Percentiles rank a stretch among this genome's conserved stretches.
These are phyloP conservation scores for Sarocladium strictum DNA, from an alignment of 2,329 filamentous ascomycete species.

Conservation along the genomic window DNA sequence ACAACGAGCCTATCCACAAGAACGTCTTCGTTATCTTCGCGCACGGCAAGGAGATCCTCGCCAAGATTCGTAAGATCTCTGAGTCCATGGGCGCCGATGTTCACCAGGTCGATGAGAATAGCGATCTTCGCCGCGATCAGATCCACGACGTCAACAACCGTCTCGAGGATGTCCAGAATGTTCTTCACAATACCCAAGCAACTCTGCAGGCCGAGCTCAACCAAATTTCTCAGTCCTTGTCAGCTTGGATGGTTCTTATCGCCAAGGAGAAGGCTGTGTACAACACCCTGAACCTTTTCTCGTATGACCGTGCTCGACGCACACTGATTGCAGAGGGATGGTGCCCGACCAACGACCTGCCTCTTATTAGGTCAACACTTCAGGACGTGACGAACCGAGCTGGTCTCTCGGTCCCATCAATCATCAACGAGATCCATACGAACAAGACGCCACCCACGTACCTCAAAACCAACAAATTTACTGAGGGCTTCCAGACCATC, in stretches of 20 bases:
- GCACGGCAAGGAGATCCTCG: constrained; percentile 95
- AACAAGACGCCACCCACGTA: constrained; percentile 98
- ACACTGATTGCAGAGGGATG: constrained; percentile 97
- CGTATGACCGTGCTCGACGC: constrained; percentile 90
- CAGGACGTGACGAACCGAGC: constrained; percentile 96
- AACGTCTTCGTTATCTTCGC: constrained; percentile 99
- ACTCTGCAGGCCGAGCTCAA: constrained; percentile 89
- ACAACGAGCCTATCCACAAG: constrained; percentile 89
- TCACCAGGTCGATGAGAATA: constrained; percentile 97
- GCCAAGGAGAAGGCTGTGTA: constrained; percentile 99
- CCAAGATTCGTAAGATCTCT: constrained; percentile 98
- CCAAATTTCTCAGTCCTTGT: constrained; percentile 86
- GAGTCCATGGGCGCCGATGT: constrained; percentile 94
- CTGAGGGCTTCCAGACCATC: constrained; percentile 96
- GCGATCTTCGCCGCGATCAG: constrained; percentile 89
- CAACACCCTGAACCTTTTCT: constrained; percentile 91
- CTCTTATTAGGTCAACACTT: constrained; percentile 84
- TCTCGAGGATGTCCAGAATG: constrained; percentile 83
- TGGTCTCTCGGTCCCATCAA: constrained; percentile 93
- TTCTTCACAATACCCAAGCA: constrained; percentile 89
- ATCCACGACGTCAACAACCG: constrained; percentile 96
- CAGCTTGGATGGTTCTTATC: constrained; percentile 95
- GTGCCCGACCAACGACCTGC: constrained; percentile 88
- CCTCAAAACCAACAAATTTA: constrained; percentile 97
- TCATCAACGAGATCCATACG: constrained; percentile 95